These are phyloP conservation scores for Exophiala calicioides DNA, from an alignment of 2,329 filamentous ascomycete genomes.

Conservation along the genomic window DNA sequence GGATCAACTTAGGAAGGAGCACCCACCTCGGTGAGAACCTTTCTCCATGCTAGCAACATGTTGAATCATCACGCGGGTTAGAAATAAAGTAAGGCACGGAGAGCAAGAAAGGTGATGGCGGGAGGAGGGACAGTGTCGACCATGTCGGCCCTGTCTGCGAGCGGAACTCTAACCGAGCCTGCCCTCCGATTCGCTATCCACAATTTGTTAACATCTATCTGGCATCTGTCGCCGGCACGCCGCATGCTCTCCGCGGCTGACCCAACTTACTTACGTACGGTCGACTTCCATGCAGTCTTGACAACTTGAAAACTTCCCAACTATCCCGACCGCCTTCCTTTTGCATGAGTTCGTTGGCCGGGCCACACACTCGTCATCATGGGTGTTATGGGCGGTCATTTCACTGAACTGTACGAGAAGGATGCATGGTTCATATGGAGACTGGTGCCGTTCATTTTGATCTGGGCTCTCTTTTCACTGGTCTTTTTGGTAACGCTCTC, in stretches of 20 bases:
- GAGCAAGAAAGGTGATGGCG: no score
- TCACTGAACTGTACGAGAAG: constrained; percentile 17
- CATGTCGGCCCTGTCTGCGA: no score
- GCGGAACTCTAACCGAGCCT: no score
- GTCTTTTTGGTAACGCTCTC: constrained; percentile 20
- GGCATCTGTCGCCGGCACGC: background rate
- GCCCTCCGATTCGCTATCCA: no score
- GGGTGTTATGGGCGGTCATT: constrained; percentile 28
- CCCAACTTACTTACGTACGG: background rate
- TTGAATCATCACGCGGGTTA: no score
- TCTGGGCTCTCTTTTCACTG: constrained; percentile 27
- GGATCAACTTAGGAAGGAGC: no score
- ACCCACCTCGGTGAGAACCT: no score
- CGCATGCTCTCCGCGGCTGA: constrained; percentile 6
- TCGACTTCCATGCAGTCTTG: constrained; percentile 3
- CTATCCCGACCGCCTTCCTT: background rate
- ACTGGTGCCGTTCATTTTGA: constrained; percentile 29
- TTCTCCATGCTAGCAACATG: no score
- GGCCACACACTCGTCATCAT: constrained; percentile 10
- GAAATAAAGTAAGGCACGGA: no score
- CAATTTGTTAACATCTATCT: constrained; percentile 9
- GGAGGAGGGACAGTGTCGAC: no score
- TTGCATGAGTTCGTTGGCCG: constrained; percentile 1
- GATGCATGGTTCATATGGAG: constrained; percentile 22
- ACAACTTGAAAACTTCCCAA: background rate